Conservation (phyloP, 2,329 filamentous ascomycete genomes). For the Diaporthe sp. region DNA sequence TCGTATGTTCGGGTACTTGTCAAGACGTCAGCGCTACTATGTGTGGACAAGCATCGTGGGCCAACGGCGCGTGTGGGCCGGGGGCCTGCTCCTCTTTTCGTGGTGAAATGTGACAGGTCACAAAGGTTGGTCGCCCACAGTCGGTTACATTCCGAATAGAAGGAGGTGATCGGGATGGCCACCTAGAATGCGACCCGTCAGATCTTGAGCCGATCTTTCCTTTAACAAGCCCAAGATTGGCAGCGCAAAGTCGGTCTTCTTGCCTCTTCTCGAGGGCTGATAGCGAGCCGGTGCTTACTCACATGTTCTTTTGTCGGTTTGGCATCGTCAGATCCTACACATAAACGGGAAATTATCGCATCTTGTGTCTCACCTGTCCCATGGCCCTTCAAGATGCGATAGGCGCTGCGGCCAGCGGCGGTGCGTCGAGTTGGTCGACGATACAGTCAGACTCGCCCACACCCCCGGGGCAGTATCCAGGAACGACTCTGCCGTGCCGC, state of each 20-base stretch:
- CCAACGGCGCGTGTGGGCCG: constrained; percentile 38
- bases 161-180: constrained; percentile 35
- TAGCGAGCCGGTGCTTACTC: constrained; percentile 15
- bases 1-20: constrained; percentile 35
- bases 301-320: constrained; percentile 2
- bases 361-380: constrained; percentile 35
- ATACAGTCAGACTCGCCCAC: constrained; percentile 23
- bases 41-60: constrained; percentile 35
- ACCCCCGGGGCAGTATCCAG: neutral
- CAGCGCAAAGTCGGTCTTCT: constrained; percentile 14
- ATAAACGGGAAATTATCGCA: constrained; percentile 20
- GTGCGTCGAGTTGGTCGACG: neutral
- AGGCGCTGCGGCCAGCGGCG: neutral
- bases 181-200: constrained; percentile 32
- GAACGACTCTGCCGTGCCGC: neutral
- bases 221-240: constrained; percentile 11
- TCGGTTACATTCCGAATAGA: constrained; percentile 40
- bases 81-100: constrained; percentile 28
- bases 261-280: constrained; percentile 31
- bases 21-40: constrained; percentile 36
- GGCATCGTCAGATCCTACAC: constrained; percentile 28
- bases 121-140: constrained; percentile 34
- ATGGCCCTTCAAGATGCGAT: neutral
- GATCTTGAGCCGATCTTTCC: constrained; percentile 40
- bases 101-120: constrained; percentile 40